Evolutionary conservation across 2,329 filamentous ascomycete genomes (phyloP), one percentile per base, ranked within the genome.

Genomic region (Seiridium unicorne): DNA sequence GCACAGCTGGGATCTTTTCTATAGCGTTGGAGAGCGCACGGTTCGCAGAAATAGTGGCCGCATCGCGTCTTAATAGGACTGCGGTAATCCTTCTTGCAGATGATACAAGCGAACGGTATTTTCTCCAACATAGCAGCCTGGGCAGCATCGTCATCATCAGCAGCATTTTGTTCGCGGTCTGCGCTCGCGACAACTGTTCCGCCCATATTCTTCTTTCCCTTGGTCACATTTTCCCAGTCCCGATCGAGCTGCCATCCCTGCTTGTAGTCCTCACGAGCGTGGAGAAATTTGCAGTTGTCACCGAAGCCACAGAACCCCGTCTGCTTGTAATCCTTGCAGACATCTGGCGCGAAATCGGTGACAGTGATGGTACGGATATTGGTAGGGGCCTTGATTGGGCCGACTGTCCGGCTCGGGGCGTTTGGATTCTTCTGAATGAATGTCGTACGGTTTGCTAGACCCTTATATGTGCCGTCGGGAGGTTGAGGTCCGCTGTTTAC

Each of bases 181-280:
- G 85, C 85, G 57, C 81, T 86, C 34, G 86, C 84, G 2, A 90
- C 79, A 0, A 86, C 75, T 3, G 85, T 91, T 5, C 88, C 89
- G 4, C 77, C 80, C 0, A 84, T 66, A 49, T 84, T 81, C 70
- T 86, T 88, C 73, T 87, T 88, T 54, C 84, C 90, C 69, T 90
- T 93, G 5, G 87, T 91, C 2, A 89, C 87, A 42, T 86, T 89
- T 72, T 99, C 95, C 95, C 95, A 99, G 54, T 98, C 94, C 57
- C 85, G 84, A 74, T 99, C 95, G 4, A 99, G 82, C 73, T 98
- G 92, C 95, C 95, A 99, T 3, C 95, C 95, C 72, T 93, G 90
- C 68, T 94, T 92, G 71, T 92, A 90, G 73, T 92, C 90, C 68
- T 91, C 89, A 60, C 91, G 81, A 4, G 86, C 86, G 69, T 95